These are phyloP conservation scores for Suillus discolor DNA, from an alignment of 768 basidiomycete genomes.

Conservation along the genomic window DNA sequence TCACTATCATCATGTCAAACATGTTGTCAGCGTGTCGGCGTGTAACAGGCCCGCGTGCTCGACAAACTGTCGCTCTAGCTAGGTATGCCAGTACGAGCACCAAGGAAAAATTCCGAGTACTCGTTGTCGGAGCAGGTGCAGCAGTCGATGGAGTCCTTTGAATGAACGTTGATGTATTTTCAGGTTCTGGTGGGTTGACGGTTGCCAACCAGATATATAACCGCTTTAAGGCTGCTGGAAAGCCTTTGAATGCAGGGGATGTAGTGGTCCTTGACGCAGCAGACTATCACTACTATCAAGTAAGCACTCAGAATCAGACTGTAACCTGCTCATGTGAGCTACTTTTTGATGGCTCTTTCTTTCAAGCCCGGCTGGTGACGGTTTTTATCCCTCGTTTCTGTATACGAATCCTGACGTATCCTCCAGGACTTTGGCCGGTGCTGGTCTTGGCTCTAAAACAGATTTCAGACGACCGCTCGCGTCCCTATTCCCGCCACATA, in stretches of 20 bases:
- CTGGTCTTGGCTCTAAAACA: slow-evolving; percentile 77
- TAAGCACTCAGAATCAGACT: slow-evolving; percentile 30
- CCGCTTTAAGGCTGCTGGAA: slow-evolving; percentile 71
- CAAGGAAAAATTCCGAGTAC: slow-evolving; percentile 72
- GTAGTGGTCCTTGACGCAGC: slow-evolving; percentile 86
- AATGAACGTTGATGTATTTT: slow-evolving; percentile 10
- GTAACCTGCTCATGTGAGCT: background rate
- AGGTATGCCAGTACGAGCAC: slow-evolving; percentile 27
- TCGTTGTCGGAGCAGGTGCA: slow-evolving; percentile 88
- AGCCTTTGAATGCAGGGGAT: slow-evolving; percentile 69
- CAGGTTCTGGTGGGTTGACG: slow-evolving; percentile 81
- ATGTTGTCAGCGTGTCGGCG: slow-evolving; percentile 18
- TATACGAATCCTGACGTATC: background rate
- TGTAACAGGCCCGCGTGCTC: slow-evolving; percentile 12
- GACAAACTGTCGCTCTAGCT: slow-evolving; percentile 10
- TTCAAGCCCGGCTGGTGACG: slow-evolving; percentile 85
- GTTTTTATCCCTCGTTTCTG: background rate
- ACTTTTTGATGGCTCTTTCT: background rate
- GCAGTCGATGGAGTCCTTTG: background rate
- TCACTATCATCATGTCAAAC: slow-evolving; percentile 1
- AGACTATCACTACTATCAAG: slow-evolving; percentile 85
- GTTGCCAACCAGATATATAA: slow-evolving; percentile 89
- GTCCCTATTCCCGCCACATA: slow-evolving; percentile 73
- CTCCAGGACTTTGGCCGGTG: slow-evolving; percentile 85
- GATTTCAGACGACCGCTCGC: slow-evolving; percentile 66